Percentiles rank a stretch among this genome's conserved stretches.
phyloP scores from a whole-genome alignment of 2,329 filamentous ascomycete species.

The Paradendryphiella salina region DNA sequence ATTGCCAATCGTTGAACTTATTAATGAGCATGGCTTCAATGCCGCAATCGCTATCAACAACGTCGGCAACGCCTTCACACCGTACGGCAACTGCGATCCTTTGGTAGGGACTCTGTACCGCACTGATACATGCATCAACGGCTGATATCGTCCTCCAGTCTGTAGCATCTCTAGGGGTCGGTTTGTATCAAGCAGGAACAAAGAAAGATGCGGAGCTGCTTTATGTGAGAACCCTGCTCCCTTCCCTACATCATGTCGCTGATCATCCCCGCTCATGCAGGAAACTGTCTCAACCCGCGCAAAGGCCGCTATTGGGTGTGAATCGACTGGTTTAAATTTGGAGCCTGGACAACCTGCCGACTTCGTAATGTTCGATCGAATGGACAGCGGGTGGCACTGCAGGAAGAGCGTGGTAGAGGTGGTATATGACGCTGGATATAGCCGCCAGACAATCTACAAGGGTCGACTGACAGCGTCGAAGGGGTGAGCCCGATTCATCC shows the following conservation, averaged over 20 bases:
- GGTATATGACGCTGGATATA: constrained; percentile 51
- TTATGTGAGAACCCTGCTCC: constrained; percentile 51
- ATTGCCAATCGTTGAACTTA: constrained; percentile 63
- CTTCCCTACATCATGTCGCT: constrained; percentile 1
- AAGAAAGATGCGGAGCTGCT: constrained; percentile 61
- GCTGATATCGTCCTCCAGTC: not conserved
- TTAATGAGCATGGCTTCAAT: constrained; percentile 60
- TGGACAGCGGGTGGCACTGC: constrained; percentile 47
- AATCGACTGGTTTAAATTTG: constrained; percentile 36
- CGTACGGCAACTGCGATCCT: constrained; percentile 68
- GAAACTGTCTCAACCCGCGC: constrained; percentile 55
- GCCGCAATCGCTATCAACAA: constrained; percentile 70
- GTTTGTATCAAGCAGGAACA: constrained; percentile 69
- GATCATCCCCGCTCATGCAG: constrained; percentile 36
- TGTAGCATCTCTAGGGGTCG: constrained; percentile 57
- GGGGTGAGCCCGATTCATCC: not conserved
- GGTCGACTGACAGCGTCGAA: constrained; percentile 27
- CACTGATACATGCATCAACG: not conserved
- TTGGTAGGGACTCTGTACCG: constrained; percentile 46
- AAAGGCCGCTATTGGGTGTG: constrained; percentile 48
- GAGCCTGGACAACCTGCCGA: constrained; percentile 47
- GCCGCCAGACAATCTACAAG: constrained; percentile 36
- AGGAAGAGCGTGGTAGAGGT: constrained; percentile 49
- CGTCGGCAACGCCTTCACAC: constrained; percentile 74
- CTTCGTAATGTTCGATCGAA: constrained; percentile 49